Conservation (phyloP, 2,329 filamentous ascomycete genomes). For the Aspergillus phoenicis region DNA sequence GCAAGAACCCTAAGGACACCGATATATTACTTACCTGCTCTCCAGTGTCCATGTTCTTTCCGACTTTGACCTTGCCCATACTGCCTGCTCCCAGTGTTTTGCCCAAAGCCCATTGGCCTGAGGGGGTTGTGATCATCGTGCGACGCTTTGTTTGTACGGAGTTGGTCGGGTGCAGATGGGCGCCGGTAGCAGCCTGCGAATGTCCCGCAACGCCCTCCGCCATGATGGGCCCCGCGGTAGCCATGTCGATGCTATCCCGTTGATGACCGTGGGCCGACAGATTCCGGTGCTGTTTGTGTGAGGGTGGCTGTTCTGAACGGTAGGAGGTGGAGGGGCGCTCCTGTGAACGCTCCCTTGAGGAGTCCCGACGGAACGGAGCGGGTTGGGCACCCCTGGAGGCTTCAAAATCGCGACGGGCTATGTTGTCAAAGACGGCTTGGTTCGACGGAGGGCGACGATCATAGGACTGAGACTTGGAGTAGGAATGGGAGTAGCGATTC, state of each 20-base stretch:
- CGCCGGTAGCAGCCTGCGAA: slow-evolving; percentile 48
- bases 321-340: slow-evolving; percentile 46
- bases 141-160: slow-evolving; percentile 54
- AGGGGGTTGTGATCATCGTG: slow-evolving; percentile 86
- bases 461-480: slow-evolving; percentile 46
- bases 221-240: slow-evolving; percentile 52
- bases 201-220: slow-evolving; percentile 58
- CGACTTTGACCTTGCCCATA: slow-evolving; percentile 98
- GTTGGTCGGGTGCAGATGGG: slow-evolving; percentile 34
- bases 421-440: slow-evolving; percentile 53
- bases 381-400: slow-evolving; percentile 66
- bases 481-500: slow-evolving; percentile 34
- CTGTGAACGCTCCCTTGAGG: slow-evolving; percentile 62
- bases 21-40: slow-evolving; percentile 70
- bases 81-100: slow-evolving; percentile 97
- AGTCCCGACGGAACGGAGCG: slow-evolving; percentile 60
- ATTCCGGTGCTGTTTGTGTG: slow-evolving; percentile 45
- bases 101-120: slow-evolving; percentile 90
- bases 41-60: slow-evolving; percentile 82
- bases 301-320: slow-evolving; percentile 59
- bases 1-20: slow-evolving; percentile 2
- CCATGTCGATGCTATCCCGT: slow-evolving; percentile 49
- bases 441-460: slow-evolving; percentile 51
- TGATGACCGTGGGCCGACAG: slow-evolving; percentile 46
- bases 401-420: slow-evolving; percentile 72